Conservation (phyloP, 257 asterid species). For the Galeopsis tetrahit region DNA sequence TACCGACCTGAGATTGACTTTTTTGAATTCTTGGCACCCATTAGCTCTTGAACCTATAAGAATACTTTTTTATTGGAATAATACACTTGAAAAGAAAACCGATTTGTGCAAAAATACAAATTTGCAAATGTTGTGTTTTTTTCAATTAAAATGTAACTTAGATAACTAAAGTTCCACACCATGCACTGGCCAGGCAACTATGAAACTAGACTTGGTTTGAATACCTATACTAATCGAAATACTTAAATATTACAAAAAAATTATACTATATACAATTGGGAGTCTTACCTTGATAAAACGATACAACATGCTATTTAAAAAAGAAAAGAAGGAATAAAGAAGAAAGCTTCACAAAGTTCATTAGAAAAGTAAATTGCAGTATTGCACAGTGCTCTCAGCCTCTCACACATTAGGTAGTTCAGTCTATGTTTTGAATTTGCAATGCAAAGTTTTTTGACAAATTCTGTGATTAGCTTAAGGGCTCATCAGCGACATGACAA, state of each 20-base stretch:
- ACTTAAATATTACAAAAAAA: background rate
- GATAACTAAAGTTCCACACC: background rate
- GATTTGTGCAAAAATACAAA: conserved; percentile 20
- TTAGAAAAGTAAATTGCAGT: background rate
- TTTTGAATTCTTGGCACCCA: conserved; percentile 91
- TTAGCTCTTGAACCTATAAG: conserved; percentile 42
- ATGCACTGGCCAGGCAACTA: background rate
- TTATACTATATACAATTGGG: background rate
- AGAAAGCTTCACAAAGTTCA: background rate
- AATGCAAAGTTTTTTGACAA: background rate
- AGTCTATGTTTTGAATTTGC: background rate
- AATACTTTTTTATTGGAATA: conserved; percentile 2
- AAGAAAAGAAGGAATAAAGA: background rate
- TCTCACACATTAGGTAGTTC: background rate
- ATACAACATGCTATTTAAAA: background rate
- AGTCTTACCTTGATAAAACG: background rate
- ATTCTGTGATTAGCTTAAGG: background rate
- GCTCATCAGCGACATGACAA: background rate
- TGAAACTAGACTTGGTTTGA: background rate
- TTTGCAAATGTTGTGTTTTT: background rate
- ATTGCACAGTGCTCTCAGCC: background rate
- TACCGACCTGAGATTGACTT: conserved; percentile 66
- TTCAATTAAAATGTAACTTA: background rate
- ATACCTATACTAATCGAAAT: background rate
- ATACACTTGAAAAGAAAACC: conserved; percentile 3